Evolutionary conservation across 495 filamentous ascomycete genomes (phyloP).

Genomic region (Jackrogersella multiformis): DNA sequence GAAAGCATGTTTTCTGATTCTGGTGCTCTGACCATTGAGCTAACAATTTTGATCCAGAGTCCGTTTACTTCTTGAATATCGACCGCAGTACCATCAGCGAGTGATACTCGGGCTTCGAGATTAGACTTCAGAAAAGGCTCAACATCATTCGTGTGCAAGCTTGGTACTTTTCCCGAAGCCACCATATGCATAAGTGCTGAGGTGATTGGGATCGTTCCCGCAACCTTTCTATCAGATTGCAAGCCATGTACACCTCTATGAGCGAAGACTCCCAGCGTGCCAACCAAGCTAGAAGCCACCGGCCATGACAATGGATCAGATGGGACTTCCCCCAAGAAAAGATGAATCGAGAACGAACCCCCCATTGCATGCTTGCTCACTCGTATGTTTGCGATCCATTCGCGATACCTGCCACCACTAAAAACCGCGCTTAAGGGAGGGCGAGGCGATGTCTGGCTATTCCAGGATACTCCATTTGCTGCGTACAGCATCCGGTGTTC

Average conservation of each 20-base stretch:
- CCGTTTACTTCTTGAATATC: slow-evolving; percentile 40
- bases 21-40: slow-evolving; percentile 52
- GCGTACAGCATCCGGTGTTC: background rate
- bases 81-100: slow-evolving; percentile 41
- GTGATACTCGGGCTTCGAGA: slow-evolving; percentile 53
- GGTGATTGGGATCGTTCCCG: slow-evolving; percentile 67
- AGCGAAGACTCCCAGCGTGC: slow-evolving; percentile 64
- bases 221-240: slow-evolving; percentile 44
- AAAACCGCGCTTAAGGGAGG: slow-evolving; percentile 39
- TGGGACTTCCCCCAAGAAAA: slow-evolving; percentile 67
- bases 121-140: slow-evolving; percentile 55
- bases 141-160: slow-evolving; percentile 54
- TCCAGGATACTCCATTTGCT: slow-evolving; percentile 35
- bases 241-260: slow-evolving; percentile 33
- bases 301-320: slow-evolving; percentile 54
- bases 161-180: slow-evolving; percentile 47
- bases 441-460: slow-evolving; percentile 29
- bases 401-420: slow-evolving; percentile 50
- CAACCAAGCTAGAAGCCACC: slow-evolving; percentile 58
- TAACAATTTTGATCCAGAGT: slow-evolving; percentile 53
- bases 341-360: slow-evolving; percentile 64
- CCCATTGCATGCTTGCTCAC: slow-evolving; percentile 65
- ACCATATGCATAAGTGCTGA: slow-evolving; percentile 57
- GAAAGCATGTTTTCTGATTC: slow-evolving; percentile 53
- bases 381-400: slow-evolving; percentile 70